Evolutionary conservation across 2,329 filamentous ascomycete genomes (phyloP).

Genomic region (Colletotrichum eremochloae): DNA sequence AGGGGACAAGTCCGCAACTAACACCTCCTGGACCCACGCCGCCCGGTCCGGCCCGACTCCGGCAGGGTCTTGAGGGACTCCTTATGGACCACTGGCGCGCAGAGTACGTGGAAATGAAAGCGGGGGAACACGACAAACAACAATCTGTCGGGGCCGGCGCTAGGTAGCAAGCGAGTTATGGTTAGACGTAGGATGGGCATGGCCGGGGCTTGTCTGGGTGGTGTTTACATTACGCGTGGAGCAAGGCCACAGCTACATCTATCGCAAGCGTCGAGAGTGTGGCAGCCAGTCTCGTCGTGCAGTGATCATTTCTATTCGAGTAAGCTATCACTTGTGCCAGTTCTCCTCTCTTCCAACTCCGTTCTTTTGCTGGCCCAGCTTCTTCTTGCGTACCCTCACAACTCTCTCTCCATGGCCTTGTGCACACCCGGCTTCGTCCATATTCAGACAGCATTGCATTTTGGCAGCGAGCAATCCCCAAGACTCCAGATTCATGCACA

Average conservation of each 20-base stretch:
- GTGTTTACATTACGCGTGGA: neutral
- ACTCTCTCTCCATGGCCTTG: neutral
- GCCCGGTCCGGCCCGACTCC: slow-evolving; percentile 52
- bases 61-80: slow-evolving; percentile 43
- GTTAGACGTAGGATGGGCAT: too few species aligned
- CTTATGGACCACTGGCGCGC: slow-evolving; percentile 5
- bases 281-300: neutral
- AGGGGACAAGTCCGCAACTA: too few species aligned
- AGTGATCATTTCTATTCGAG: slow-evolving; percentile 9
- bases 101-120: neutral
- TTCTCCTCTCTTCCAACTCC: neutral
- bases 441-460: neutral
- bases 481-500: slow-evolving; percentile 31
- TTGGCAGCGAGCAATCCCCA: slow-evolving; percentile 12
- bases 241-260: neutral
- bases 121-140: neutral
- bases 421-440: neutral
- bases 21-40: slow-evolving; percentile 45
- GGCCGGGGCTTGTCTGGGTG: neutral
- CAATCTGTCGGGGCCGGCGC: neutral
- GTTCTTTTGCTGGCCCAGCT: neutral
- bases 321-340: neutral
- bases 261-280: neutral
- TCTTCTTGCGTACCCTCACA: neutral
- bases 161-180: too few species aligned